These are phyloP conservation scores for Leucosporidium yakuticum DNA, from an alignment of 768 basidiomycete species.

Conservation along the genomic window DNA sequence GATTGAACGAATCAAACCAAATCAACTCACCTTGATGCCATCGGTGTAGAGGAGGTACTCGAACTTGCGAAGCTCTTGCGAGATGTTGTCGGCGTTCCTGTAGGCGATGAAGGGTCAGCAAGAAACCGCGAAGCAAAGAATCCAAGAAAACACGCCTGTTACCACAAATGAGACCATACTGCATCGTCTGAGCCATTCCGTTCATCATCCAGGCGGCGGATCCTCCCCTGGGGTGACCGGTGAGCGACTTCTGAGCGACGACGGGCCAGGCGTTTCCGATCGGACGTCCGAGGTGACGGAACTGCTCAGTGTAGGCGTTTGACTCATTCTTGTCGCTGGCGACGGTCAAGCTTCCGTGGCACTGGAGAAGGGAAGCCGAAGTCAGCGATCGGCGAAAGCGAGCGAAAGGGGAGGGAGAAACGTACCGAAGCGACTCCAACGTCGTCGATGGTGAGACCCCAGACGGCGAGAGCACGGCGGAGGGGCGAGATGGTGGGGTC, in stretches of 20 bases:
- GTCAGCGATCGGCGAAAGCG: slow-evolving; percentile 18
- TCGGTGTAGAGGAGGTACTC: slow-evolving; percentile 95
- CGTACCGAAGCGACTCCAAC: slow-evolving; percentile 52
- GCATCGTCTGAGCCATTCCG: slow-evolving; percentile 79
- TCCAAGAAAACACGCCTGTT: slow-evolving; percentile 85
- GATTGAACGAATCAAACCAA: not conserved
- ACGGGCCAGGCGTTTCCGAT: slow-evolving; percentile 95
- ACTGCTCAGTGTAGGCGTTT: slow-evolving; percentile 90
- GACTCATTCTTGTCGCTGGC: slow-evolving; percentile 94
- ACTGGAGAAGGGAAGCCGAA: slow-evolving; percentile 23
- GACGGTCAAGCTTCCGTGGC: slow-evolving; percentile 50
- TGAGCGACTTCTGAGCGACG: slow-evolving; percentile 93
- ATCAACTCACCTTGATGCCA: slow-evolving; percentile 37
- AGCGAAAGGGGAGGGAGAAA: not conserved
- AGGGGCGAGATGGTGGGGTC: slow-evolving; percentile 76
- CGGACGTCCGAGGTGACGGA: slow-evolving; percentile 79
- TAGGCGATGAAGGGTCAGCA: slow-evolving; percentile 46
- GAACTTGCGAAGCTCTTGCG: slow-evolving; percentile 71
- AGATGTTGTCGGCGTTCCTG: slow-evolving; percentile 79
- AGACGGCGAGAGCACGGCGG: slow-evolving; percentile 90
- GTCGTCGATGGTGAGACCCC: slow-evolving; percentile 90
- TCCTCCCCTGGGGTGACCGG: slow-evolving; percentile 97
- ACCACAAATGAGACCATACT: slow-evolving; percentile 80
- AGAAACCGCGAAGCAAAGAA: slow-evolving; percentile 81
- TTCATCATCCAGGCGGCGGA: slow-evolving; percentile 70